phyloP scores from a whole-genome alignment of 768 basidiomycete species.

The Paxillus ammoniavirescens region DNA sequence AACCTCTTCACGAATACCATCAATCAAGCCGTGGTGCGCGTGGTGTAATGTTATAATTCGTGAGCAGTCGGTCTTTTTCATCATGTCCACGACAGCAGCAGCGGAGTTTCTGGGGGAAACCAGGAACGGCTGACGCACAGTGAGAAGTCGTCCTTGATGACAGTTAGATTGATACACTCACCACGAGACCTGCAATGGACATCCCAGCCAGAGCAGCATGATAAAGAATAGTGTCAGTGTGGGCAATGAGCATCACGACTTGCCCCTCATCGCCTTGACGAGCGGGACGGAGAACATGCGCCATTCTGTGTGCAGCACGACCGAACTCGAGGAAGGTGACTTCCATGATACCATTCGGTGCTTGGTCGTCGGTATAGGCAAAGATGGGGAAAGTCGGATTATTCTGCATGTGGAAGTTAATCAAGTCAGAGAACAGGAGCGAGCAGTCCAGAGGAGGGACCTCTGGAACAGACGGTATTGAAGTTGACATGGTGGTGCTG shows the following conservation, averaged over 20 bases:
- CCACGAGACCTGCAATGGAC: slow-evolving; percentile 28
- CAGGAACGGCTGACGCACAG: slow-evolving; percentile 17
- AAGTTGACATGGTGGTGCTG: too few species aligned
- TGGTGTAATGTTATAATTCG: slow-evolving; percentile 13
- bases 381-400: slow-evolving; percentile 15
- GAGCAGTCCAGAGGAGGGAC: slow-evolving; percentile 21
- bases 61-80: slow-evolving; percentile 17
- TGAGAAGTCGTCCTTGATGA: slow-evolving; percentile 12
- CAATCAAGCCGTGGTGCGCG: slow-evolving; percentile 11
- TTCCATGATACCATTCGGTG: slow-evolving; percentile 10
- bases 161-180: slow-evolving; percentile 7
- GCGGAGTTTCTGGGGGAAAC: slow-evolving; percentile 24
- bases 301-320: slow-evolving; percentile 32
- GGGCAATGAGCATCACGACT: slow-evolving; percentile 34
- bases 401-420: slow-evolving; percentile 20
- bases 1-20: slow-evolving; percentile 3
- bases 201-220: slow-evolving; percentile 27
- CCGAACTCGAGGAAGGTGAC: slow-evolving; percentile 25
- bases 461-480: neutral
- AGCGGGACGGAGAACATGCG: slow-evolving; percentile 21
- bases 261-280: slow-evolving; percentile 18
- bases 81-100: slow-evolving; percentile 18
- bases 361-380: slow-evolving; percentile 13
- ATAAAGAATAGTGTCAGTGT: slow-evolving; percentile 29
- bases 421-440: slow-evolving; percentile 18